Conservation (phyloP, 2,329 filamentous ascomycete species). For the Venturia nashicola region DNA sequence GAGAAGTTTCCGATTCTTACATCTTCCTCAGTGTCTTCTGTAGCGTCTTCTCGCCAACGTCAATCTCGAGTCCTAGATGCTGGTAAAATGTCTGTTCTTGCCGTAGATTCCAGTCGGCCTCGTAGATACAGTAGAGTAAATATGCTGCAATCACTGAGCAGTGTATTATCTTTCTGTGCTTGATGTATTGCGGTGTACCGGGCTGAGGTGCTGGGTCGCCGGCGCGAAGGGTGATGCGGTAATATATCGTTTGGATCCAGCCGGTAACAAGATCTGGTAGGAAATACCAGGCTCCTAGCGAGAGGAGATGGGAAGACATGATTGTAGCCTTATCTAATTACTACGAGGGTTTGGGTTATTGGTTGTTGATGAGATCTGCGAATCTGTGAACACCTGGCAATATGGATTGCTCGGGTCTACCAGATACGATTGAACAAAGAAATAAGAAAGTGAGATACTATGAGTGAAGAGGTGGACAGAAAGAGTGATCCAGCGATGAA, state of each 20-base stretch:
- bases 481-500: background rate
- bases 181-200: constrained; percentile 53
- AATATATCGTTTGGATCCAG: constrained; percentile 71
- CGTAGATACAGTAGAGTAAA: constrained; percentile 84
- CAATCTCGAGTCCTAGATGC: constrained; percentile 56
- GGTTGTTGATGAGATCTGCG: background rate
- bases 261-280: constrained; percentile 58
- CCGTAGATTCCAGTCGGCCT: constrained; percentile 73
- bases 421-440: background rate
- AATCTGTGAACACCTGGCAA: background rate
- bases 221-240: constrained; percentile 77
- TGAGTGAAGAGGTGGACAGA: background rate
- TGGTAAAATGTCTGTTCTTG: constrained; percentile 65
- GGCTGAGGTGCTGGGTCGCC: constrained; percentile 66
- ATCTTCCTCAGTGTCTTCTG: constrained; percentile 77
- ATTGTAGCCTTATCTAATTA: background rate
- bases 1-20: constrained; percentile 13
- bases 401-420: background rate
- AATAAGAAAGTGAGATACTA: background rate
- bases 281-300: constrained; percentile 48
- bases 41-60: constrained; percentile 61
- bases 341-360: background rate
- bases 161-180: constrained; percentile 72
- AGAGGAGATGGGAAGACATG: constrained; percentile 27
- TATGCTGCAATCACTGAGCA: constrained; percentile 73